phyloP scores from a whole-genome alignment of 352 stramenopile species.

The Globisporangium lucens region DNA sequence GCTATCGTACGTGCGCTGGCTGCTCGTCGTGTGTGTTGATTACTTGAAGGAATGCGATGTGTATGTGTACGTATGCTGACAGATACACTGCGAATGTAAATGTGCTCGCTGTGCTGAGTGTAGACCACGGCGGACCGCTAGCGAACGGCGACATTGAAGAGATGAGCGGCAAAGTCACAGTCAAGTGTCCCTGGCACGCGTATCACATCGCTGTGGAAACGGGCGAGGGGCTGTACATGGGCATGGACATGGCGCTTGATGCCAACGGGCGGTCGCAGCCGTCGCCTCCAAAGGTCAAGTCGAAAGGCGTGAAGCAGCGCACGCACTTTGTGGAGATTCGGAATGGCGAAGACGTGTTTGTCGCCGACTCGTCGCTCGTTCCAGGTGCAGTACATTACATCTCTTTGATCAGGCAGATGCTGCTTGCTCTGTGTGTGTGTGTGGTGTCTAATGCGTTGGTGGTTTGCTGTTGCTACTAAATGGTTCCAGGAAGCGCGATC shows the following conservation, averaged over 20 bases:
- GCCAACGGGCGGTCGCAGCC: slow-evolving; percentile 43
- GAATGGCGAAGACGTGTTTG: slow-evolving; percentile 65
- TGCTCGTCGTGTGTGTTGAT: neutral
- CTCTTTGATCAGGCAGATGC: neutral
- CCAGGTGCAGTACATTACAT: slow-evolving; percentile 27
- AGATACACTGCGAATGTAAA: neutral
- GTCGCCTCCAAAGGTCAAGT: slow-evolving; percentile 61
- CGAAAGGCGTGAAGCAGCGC: slow-evolving; percentile 83
- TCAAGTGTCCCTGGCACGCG: slow-evolving; percentile 86
- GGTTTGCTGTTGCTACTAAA: neutral
- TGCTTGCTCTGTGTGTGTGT: neutral
- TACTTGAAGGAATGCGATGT: slow-evolving; percentile 3
- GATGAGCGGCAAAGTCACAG: slow-evolving; percentile 65
- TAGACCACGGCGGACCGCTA: slow-evolving; percentile 80
- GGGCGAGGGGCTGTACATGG: slow-evolving; percentile 83
- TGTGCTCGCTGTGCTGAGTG: slow-evolving; percentile 1
- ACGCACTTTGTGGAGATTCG: slow-evolving; percentile 76
- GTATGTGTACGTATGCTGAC: neutral
- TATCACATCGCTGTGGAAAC: slow-evolving; percentile 82
- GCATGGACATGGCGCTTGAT: slow-evolving; percentile 67
- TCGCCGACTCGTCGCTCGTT: slow-evolving; percentile 71
- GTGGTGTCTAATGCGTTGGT: neutral
- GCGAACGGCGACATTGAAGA: slow-evolving; percentile 84
- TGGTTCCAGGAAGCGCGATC: slow-evolving; percentile 24
- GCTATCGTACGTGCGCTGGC: slow-evolving; percentile 57